A percentile compares a stretch with the other conserved stretches of the same genome.
Evolutionary conservation across 225 moss, liverwort and hornwort species (phyloP).

Genomic region (Ulota crispa): DNA sequence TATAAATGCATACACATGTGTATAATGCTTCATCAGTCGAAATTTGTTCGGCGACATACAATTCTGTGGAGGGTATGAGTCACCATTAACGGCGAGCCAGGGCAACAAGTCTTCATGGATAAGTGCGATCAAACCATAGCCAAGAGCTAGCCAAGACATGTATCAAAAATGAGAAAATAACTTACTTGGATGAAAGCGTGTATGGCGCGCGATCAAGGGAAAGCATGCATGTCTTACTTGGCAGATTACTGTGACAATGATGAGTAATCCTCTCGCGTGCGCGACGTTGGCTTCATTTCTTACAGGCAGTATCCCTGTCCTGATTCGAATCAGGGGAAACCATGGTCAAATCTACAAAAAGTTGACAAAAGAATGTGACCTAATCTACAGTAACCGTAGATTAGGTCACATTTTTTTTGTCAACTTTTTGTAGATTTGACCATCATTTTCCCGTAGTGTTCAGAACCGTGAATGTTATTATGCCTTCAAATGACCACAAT

Average conservation of each 20-base stretch:
- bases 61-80: neutral
- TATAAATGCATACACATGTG: no score
- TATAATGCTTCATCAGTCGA: neutral
- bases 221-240: neutral
- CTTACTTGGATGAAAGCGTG: neutral
- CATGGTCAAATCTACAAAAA: no score
- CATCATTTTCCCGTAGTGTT: no score
- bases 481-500: neutral
- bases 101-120: neutral
- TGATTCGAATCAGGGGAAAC: no score
- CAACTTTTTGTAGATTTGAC: no score
- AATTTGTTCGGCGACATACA: neutral
- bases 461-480: neutral
- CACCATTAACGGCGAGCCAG: neutral
- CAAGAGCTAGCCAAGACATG: neutral
- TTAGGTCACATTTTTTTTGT: no score
- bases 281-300: neutral
- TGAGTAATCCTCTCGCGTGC: neutral
- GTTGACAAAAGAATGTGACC: no score
- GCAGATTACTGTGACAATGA: neutral
- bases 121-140: neutral
- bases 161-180: neutral
- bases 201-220: neutral
- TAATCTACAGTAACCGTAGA: no score
- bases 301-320: neutral